Conservation (phyloP, 2,329 filamentous ascomycete species). For the Trichoderma sp. region DNA sequence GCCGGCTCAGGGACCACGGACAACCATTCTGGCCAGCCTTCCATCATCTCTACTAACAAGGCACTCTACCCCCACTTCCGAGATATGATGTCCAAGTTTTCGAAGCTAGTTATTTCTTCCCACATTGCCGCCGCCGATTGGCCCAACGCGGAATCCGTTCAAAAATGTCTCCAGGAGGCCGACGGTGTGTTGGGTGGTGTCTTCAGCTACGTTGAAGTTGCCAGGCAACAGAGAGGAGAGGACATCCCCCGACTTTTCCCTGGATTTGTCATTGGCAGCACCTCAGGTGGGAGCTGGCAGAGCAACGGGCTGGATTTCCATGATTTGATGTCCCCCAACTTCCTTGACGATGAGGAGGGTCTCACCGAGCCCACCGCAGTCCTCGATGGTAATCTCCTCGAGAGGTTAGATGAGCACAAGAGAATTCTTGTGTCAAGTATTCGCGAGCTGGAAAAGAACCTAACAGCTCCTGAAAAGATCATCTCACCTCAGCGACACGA, state of each 20-base stretch:
- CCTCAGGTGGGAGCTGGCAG: constrained; percentile 83
- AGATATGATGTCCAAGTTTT: constrained; percentile 99
- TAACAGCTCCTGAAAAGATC: constrained; percentile 75
- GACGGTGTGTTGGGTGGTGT: constrained; percentile 92
- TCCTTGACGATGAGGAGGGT: constrained; percentile 79
- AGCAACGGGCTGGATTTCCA: constrained; percentile 64
- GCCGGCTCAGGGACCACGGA: constrained; percentile 96
- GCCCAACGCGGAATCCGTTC: constrained; percentile 87
- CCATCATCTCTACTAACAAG: constrained; percentile 99
- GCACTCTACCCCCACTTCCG: constrained; percentile 94
- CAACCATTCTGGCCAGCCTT: constrained; percentile 97
- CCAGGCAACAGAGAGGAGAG: constrained; percentile 87
- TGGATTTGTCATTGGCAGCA: constrained; percentile 86
- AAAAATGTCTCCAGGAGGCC: constrained; percentile 96
- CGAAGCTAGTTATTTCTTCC: constrained; percentile 96
- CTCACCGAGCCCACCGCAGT: constrained; percentile 67
- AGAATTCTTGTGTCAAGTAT: constrained; percentile 82
- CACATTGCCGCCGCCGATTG: constrained; percentile 97
- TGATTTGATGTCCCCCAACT: constrained; percentile 75
- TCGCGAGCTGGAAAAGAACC: constrained; percentile 80
- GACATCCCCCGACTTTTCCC: constrained; percentile 90
- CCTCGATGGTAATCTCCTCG: constrained; percentile 74
- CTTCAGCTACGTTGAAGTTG: constrained; percentile 94
- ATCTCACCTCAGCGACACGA: constrained; percentile 76
- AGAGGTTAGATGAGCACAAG: constrained; percentile 82